Evolutionary conservation across 2,329 filamentous ascomycete genomes (phyloP).

Genomic region (Cadophora gregata): DNA sequence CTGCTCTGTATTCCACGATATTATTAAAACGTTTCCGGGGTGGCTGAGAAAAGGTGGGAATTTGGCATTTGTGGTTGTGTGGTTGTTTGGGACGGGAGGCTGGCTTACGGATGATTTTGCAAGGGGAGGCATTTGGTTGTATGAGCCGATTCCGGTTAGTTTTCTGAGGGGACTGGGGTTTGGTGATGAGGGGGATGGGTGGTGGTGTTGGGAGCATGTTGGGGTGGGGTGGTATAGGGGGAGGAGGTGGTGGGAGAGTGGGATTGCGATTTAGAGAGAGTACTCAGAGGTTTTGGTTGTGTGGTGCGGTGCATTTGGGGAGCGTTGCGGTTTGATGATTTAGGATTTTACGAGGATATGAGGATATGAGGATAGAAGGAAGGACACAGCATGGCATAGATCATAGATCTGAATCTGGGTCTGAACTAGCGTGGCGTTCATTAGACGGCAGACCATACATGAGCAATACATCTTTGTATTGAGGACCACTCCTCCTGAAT

Average conservation of each 20-base stretch:
- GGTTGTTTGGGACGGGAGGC: slow-evolving; percentile 71
- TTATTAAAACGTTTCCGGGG: slow-evolving; percentile 50
- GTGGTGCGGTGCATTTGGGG: not conserved
- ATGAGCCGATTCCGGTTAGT: slow-evolving; percentile 83
- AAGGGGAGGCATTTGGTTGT: slow-evolving; percentile 75
- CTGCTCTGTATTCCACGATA: slow-evolving; percentile 43
- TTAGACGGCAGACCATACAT: not conserved
- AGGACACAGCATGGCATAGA: not conserved
- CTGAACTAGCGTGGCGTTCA: not conserved
- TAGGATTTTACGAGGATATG: not conserved
- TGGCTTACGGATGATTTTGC: slow-evolving; percentile 80
- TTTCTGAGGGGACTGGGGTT: slow-evolving; percentile 69
- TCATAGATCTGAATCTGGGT: not conserved
- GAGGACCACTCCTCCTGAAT: not conserved
- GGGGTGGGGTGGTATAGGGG: slow-evolving; percentile 63
- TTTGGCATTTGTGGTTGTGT: slow-evolving; percentile 63
- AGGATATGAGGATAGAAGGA: slow-evolving; percentile 5
- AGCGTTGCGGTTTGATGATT: not conserved
- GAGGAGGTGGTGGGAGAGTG: slow-evolving; percentile 67
- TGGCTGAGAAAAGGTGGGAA: slow-evolving; percentile 61
- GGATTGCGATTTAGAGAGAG: slow-evolving; percentile 42
- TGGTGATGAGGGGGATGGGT: slow-evolving; percentile 63
- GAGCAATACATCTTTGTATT: not conserved
- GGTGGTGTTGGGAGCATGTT: slow-evolving; percentile 68
- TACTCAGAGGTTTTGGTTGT: too few species aligned